Base-by-base conservation (phyloP, 257 asterid species). In the Primulina eburnea region DNA sequence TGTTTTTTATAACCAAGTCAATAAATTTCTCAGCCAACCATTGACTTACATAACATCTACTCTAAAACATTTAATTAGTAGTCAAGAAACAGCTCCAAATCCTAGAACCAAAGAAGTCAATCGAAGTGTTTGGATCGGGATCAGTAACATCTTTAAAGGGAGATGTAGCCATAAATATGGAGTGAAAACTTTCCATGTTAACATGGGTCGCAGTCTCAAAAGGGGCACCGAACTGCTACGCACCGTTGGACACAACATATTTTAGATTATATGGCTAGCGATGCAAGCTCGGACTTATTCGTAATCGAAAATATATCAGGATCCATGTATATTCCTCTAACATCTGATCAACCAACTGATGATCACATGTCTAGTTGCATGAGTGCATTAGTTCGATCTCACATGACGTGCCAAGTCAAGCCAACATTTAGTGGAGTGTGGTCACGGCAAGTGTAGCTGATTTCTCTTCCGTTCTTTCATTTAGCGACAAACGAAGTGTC, bases 131-230 rank as follows among this genome's bases (percentile, higher is more conserved):
- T 52, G 96, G 97, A 0, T 83, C 86, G 1, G 62, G 61, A 5
- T 57, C 72, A 53, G 71, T 24, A 71, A 65, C 35, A 30, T 34
- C 68, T 3, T 5, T 59, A 8, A 87, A 84, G 58, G 83, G 88
- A 8, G 84, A 78, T 24, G 72, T 81, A n/a, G 78, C 86, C 0
- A 62, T 75, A 20, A 87, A 84, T 71, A 73, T 89, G 75, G 95
- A 85, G 74, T 80, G 89, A 71, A 89, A 87, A 59, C 87, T 92
- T 8, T 87, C 96, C n/a, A 81, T 87, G 84, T 70, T 92, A 61
- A 82, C 94, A 10, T 89, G 97, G 97, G 97, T 89, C n/a, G 97
- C 97, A 0, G 84, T 92, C 34, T 90, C 93, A 2, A 87, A 76
- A 47, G 75, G 73, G 26, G 28, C 65, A 53, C 12, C 73, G 82